Evolutionary conservation across 2,329 filamentous ascomycete species (phyloP).

Genomic region (Aspergillus persii): DNA sequence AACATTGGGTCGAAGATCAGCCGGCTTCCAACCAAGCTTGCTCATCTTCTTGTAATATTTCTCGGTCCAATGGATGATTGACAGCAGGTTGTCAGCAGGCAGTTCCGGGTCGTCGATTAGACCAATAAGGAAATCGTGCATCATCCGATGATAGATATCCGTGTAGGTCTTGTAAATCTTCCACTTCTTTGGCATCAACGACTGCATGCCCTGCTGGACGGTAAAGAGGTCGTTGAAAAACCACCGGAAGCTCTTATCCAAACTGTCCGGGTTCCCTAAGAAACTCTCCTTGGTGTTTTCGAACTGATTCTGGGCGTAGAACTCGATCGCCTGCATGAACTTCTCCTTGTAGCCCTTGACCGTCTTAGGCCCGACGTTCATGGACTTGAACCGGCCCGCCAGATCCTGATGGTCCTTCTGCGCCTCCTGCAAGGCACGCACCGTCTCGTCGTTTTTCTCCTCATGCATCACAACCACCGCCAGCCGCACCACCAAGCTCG

Average conservation of each 20-base stretch:
- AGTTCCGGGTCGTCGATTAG: slow-evolving; percentile 81
- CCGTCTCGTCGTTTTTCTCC: slow-evolving; percentile 92
- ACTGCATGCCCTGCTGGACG: slow-evolving; percentile 87
- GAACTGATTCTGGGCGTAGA: slow-evolving; percentile 72
- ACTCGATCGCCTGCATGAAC: slow-evolving; percentile 76
- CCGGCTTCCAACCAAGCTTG: slow-evolving; percentile 75
- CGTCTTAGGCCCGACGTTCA: slow-evolving; percentile 88
- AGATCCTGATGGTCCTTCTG: slow-evolving; percentile 95
- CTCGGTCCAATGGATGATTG: slow-evolving; percentile 91
- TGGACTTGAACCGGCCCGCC: slow-evolving; percentile 88
- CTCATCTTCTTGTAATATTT: slow-evolving; percentile 96
- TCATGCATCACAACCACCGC: slow-evolving; percentile 92
- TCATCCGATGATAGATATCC: slow-evolving; percentile 85
- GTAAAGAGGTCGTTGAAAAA: slow-evolving; percentile 97
- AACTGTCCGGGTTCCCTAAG: slow-evolving; percentile 72
- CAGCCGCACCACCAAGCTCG: slow-evolving; percentile 83
- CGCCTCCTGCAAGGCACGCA: slow-evolving; percentile 87
- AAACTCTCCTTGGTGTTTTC: slow-evolving; percentile 71
- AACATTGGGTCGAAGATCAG: slow-evolving; percentile 79
- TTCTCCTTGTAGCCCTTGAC: slow-evolving; percentile 96
- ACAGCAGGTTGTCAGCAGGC: slow-evolving; percentile 82
- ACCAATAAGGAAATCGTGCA: slow-evolving; percentile 88
- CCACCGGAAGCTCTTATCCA: slow-evolving; percentile 91
- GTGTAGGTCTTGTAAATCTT: slow-evolving; percentile 88
- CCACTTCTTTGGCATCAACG: slow-evolving; percentile 94